Evolutionary conservation across 345 rosid species (phyloP), one percentile per base, ranked within the genome.

Genomic region (Eucalyptus globulus): DNA sequence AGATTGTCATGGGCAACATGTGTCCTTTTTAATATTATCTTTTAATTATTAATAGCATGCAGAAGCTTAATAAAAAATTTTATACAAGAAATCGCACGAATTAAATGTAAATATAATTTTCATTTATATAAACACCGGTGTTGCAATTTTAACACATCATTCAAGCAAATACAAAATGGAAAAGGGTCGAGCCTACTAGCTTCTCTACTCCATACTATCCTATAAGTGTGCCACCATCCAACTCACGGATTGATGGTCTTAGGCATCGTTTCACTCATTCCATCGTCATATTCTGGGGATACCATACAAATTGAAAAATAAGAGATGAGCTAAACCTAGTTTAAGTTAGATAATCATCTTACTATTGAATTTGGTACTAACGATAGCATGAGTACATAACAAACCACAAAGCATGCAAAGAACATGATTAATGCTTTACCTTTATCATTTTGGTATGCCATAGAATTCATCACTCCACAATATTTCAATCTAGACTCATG

Each of bases 261-360:
- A 56, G 21, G 14, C 13, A 10, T 56, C 3, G 3, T 56, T 26
- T 56, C 62, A 56, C 29, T 22, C 29, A 24, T 56, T 56, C 62
- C 62, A 56, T 24, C 3, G 0, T 24, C 62, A 56, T 56, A 56
- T 56, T 22, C 13, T 1, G 3, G 0, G 13, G 6, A 56, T 22
- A 56, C 24, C 6, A 10, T 10, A 24, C 14, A 56, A 56, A 56
- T 6, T 22, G 6, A 22, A 56, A 24, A 56, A 24, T 0, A 26
- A 56, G 62, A 24, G 62, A 10, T 4, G 1, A 56, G 62, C 6
- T 0, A 0, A 56, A 10, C 29, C 13, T 56, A 9, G 14, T 56
- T 56, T 24, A 56, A 56, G 62, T 56, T 56, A 56, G 62, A 4
- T 9, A 56, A 24, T 56, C 3, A 56, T 1, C 62, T 5, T 56